Percentiles rank a stretch among this genome's conserved stretches.
Evolutionary conservation across 1,284 basidiomycete species (phyloP).

Genomic region (Anthracocystis setariae): DNA sequence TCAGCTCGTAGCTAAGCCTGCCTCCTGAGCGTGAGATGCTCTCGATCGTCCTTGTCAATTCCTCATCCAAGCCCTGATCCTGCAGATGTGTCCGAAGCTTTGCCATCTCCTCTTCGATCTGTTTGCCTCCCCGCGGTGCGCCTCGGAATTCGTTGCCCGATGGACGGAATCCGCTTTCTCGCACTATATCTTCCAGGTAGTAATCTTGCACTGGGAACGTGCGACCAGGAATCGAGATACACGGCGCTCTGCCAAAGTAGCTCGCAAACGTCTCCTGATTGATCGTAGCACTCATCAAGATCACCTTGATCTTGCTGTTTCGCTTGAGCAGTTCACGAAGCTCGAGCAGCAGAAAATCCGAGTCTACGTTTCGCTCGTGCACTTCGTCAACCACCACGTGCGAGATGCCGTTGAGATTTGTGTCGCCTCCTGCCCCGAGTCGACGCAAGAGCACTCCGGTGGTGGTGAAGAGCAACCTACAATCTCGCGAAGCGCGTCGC

Average conservation of each 20-base stretch:
- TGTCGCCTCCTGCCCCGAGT: constrained; percentile 76
- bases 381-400: constrained; percentile 94
- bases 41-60: constrained; percentile 74
- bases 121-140: constrained; percentile 55
- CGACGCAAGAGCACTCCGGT: constrained; percentile 89
- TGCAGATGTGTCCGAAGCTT: constrained; percentile 72
- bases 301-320: constrained; percentile 81
- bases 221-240: constrained; percentile 82
- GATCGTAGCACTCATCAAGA: constrained; percentile 70
- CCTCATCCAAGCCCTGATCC: constrained; percentile 73
- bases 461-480: constrained; percentile 85
- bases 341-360: constrained; percentile 89
- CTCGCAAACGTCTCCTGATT: constrained; percentile 47
- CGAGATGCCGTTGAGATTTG: constrained; percentile 77
- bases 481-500: constrained; percentile 72
- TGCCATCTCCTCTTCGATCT: constrained; percentile 68
- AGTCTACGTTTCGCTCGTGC: constrained; percentile 88
- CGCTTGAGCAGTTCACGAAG: constrained; percentile 77
- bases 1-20: constrained; percentile 81
- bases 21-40: constrained; percentile 74
- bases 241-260: constrained; percentile 74
- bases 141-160: constrained; percentile 50
- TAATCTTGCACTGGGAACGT: constrained; percentile 64
- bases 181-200: constrained; percentile 64
- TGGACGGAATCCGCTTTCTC: constrained; percentile 60